These are phyloP conservation scores for Amanita muscaria DNA, from an alignment of 768 basidiomycete genomes.

Conservation along the genomic window DNA sequence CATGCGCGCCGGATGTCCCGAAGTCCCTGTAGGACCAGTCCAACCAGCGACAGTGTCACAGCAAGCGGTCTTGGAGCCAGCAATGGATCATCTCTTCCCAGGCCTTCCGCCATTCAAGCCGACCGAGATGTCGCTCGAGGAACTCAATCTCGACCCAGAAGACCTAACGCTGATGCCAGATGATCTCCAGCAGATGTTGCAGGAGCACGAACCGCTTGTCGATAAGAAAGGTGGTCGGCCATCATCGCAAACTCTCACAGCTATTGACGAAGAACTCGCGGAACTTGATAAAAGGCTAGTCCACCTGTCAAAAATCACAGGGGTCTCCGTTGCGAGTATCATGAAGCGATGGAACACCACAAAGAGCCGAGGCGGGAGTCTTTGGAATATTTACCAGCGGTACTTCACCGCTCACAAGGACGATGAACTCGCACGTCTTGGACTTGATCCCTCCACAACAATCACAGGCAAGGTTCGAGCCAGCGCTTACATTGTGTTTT, in stretches of 20 bases:
- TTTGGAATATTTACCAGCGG: no score
- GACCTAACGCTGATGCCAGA: no score
- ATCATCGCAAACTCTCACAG: slow-evolving; percentile 10
- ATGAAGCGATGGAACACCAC: slow-evolving; percentile 1
- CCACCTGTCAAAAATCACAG: not conserved
- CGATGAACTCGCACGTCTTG: not conserved
- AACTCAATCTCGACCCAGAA: no score
- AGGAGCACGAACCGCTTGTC: not conserved
- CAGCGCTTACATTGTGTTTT: not conserved
- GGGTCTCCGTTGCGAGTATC: not conserved
- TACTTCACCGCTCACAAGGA: not conserved
- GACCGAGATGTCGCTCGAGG: no score
- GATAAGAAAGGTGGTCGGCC: not conserved
- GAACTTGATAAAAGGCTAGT: not conserved
- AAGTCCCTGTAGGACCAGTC: no score
- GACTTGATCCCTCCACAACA: not conserved
- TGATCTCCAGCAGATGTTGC: no score
- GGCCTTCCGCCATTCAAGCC: no score
- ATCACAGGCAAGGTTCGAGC: not conserved
- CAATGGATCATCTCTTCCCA: no score
- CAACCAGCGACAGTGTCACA: no score
- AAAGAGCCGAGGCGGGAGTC: not conserved
- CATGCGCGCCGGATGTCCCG: no score
- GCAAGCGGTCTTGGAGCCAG: no score
- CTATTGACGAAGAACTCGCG: not conserved